Evolutionary conservation across 2,329 filamentous ascomycete species (phyloP), one percentile per base, ranked within the genome.

Genomic region (Pestalotiopsis sp.): DNA sequence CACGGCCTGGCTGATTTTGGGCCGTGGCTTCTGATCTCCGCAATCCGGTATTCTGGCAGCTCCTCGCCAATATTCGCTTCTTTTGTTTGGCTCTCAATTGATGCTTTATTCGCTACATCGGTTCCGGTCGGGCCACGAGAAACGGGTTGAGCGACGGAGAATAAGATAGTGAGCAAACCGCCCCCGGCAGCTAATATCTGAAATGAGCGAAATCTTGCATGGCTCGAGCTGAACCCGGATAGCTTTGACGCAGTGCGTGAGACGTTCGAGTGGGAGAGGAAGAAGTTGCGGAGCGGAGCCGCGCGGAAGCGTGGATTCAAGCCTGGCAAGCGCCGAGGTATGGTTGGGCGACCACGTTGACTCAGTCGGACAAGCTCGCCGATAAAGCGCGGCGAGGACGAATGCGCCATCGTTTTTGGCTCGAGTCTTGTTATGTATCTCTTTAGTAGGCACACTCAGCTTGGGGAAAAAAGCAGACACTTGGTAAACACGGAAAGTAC

Each of bases 1-100:
- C 90, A 92, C 2, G 89, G 89, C 11, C 82, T 78, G 1, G 83
- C 75, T 0, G 89, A 87, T 23, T 82, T 81, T 20, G 81, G 80
- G n/a, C 86, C 84, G 71, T 89, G 87, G 65, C 84, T 79, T 62
- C 83, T 85, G 61, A 89, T 77, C 67, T 89, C 85, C 13, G 82
- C 77, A 14, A 89, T 80, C 38, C 84, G 83, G 72, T 82, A 88
- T 4, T 83, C 82, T 14, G 86, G 86, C 2, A 86, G 76, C 11
- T 76, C 77, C 2, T 83, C 80, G 80, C 80, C 65, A 72, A 31
- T 64, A 57, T 17, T 74, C 68, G 70, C 58, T 41, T 64, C 52
- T 14, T 70, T 60, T 17, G 71, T 68, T 2, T 66, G 52, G 25
- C 13, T 13, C 23, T 67, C n/a, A n/a, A n/a, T 59, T 25, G 23